Percentiles rank a stretch among this genome's conserved stretches.
phyloP scores from a whole-genome alignment of 495 filamentous ascomycete genomes.

The Neurospora sp. region DNA sequence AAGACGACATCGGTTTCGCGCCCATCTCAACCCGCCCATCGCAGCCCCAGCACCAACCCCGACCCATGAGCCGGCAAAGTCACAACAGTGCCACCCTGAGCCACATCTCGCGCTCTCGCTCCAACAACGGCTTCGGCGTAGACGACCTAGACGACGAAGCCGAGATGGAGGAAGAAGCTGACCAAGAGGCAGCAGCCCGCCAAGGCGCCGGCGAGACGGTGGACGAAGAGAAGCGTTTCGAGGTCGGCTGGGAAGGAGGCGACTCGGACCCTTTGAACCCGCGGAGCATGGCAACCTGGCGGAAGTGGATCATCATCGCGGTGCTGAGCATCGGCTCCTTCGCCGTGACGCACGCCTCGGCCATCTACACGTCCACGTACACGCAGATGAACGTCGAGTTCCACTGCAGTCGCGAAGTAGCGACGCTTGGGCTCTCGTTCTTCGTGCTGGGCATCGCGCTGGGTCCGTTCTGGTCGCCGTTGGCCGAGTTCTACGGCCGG shows the following conservation, averaged over 20 bases:
- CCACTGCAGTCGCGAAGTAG: slow-evolving; percentile 53
- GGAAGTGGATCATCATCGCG: slow-evolving; percentile 69
- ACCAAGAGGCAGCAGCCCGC: background rate
- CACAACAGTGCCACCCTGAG: background rate
- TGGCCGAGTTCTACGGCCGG: slow-evolving; percentile 79
- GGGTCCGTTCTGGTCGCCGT: slow-evolving; percentile 56
- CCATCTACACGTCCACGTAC: slow-evolving; percentile 84
- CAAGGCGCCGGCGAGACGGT: background rate
- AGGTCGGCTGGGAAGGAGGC: slow-evolving; percentile 60
- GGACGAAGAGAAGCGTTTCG: slow-evolving; percentile 38
- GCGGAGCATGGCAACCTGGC: slow-evolving; percentile 50
- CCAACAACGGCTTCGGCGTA: slow-evolving; percentile 53
- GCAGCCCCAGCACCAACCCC: background rate
- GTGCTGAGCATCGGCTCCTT: slow-evolving; percentile 64
- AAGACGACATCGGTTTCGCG: background rate
- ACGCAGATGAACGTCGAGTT: slow-evolving; percentile 73
- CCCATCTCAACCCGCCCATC: background rate
- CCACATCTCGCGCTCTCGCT: slow-evolving; percentile 31
- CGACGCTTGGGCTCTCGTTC: slow-evolving; percentile 68
- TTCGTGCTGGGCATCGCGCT: slow-evolving; percentile 69
- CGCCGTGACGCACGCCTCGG: slow-evolving; percentile 87
- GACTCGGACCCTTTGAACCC: slow-evolving; percentile 68
- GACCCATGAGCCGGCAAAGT: background rate
- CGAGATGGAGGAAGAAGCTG: slow-evolving; percentile 17
- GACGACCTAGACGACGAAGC: slow-evolving; percentile 35